Conservation (phyloP, 768 basidiomycete species). For the Xerocomus potaroensis region DNA sequence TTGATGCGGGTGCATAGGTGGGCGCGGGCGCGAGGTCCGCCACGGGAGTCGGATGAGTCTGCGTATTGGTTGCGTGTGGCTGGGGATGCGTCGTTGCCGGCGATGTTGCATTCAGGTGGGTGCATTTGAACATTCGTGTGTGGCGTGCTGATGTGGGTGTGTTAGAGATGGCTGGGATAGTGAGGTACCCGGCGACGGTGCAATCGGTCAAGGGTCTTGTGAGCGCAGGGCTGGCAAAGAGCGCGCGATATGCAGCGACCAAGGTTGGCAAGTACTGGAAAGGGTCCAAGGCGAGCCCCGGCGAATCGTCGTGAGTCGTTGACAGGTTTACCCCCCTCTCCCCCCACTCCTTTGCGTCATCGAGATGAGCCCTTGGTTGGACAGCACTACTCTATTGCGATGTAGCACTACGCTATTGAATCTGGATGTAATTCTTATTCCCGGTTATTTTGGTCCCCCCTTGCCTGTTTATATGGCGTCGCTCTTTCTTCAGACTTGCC, state of each 20-base stretch:
- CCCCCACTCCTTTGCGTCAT: too few relatives aligned
- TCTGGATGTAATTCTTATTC: too few relatives aligned
- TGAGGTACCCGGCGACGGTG: constrained; percentile 76
- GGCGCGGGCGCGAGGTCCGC: constrained; percentile 30
- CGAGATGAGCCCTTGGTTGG: too few relatives aligned
- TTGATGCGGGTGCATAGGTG: constrained; percentile 47
- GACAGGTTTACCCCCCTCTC: constrained; percentile 2
- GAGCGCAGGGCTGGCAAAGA: constrained; percentile 78
- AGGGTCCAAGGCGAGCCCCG: constrained; percentile 20
- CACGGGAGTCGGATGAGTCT: constrained; percentile 60
- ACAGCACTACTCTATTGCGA: too few relatives aligned
- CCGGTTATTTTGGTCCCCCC: too few relatives aligned
- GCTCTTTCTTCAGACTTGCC: too few relatives aligned
- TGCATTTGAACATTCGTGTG: neutral
- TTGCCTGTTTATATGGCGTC: too few relatives aligned
- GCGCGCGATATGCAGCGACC: constrained; percentile 63
- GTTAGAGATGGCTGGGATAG: constrained; percentile 80
- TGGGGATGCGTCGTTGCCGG: constrained; percentile 53
- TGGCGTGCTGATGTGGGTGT: neutral
- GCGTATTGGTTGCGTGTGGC: constrained; percentile 75
- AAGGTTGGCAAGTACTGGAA: constrained; percentile 90
- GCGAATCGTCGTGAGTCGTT: too few relatives aligned
- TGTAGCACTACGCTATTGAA: too few relatives aligned
- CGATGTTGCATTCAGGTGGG: constrained; percentile 53
- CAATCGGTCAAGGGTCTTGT: constrained; percentile 85